These are phyloP conservation scores for Corynespora cassiicola DNA, from an alignment of 2,329 filamentous ascomycete species.

Conservation along the genomic window DNA sequence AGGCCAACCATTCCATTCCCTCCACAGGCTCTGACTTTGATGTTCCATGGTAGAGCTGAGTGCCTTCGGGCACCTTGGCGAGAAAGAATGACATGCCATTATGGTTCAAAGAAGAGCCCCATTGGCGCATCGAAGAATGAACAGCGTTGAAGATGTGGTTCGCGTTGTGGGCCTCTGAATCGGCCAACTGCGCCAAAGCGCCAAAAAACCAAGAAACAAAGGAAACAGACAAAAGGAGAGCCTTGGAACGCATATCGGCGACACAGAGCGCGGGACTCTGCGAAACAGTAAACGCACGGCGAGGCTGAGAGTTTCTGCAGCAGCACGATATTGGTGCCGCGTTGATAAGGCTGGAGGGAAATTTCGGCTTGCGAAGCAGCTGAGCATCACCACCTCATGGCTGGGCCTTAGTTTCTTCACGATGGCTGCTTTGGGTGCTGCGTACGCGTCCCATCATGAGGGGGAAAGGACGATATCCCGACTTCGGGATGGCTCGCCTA, in stretches of 20 bases:
- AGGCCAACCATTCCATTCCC: slow-evolving; percentile 74
- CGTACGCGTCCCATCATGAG: slow-evolving; percentile 9
- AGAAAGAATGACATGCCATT: slow-evolving; percentile 78
- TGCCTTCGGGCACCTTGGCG: slow-evolving; percentile 68
- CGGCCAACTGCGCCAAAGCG: slow-evolving; percentile 3
- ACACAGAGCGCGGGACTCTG: too few species aligned
- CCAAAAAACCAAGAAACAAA: slow-evolving; percentile 5
- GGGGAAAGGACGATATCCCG: slow-evolving; percentile 1
- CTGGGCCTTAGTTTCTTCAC: slow-evolving; percentile 10
- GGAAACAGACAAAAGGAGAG: slow-evolving; percentile 5
- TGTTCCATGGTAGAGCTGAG: slow-evolving; percentile 72
- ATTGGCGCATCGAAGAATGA: slow-evolving; percentile 75
- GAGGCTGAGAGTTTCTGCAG: background rate
- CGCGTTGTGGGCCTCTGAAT: slow-evolving; percentile 52
- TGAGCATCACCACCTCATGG: background rate
- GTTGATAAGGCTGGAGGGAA: slow-evolving; percentile 8
- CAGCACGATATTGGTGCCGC: too few species aligned
- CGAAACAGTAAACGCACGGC: too few species aligned
- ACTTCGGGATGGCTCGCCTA: slow-evolving; percentile 1
- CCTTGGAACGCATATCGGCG: slow-evolving; percentile 19
- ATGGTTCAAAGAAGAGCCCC: slow-evolving; percentile 74
- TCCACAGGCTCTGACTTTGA: slow-evolving; percentile 52
- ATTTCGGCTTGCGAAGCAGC: slow-evolving; percentile 2
- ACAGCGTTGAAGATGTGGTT: slow-evolving; percentile 75
- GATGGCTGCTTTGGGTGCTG: slow-evolving; percentile 13